phyloP scores from a whole-genome alignment of 441 rosid genomes.

The Erodium texanum region DNA sequence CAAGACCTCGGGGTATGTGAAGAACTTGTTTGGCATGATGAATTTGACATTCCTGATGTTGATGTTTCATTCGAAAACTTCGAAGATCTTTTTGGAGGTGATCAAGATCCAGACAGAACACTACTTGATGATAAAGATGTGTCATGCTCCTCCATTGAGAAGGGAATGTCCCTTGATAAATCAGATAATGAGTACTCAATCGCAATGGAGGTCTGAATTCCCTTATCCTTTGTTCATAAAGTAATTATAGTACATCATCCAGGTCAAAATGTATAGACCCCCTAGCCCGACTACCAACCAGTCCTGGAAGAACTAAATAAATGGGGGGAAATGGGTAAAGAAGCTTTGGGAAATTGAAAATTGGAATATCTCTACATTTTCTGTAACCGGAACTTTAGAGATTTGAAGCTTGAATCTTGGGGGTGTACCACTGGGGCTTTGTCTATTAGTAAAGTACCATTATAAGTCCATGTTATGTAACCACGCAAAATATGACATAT shows the following conservation, averaged over 20 bases:
- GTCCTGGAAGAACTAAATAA: background rate
- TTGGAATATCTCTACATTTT: background rate
- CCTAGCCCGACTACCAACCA: background rate
- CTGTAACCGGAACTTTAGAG: background rate
- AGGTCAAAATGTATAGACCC: background rate
- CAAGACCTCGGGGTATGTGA: constrained; percentile 82
- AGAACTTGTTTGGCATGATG: constrained; percentile 39
- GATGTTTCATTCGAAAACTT: constrained; percentile 62
- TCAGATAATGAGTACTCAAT: constrained; percentile 21
- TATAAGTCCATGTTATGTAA: background rate
- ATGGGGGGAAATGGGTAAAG: background rate
- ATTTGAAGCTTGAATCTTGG: background rate
- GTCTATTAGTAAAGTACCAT: background rate
- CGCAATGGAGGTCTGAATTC: constrained; percentile 27
- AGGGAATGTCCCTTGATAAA: constrained; percentile 27
- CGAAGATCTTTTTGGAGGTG: constrained; percentile 68
- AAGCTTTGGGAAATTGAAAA: background rate
- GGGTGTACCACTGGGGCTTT: background rate
- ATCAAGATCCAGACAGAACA: constrained; percentile 31
- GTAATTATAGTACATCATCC: background rate
- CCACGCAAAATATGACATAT: background rate
- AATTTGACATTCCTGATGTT: constrained; percentile 67
- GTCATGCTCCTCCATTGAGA: constrained; percentile 26
- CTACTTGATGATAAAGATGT: constrained; percentile 22
- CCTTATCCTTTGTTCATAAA: background rate